Evolutionary conservation across 2,329 filamentous ascomycete genomes (phyloP).

Genomic region (Neofusicoccum ribis): DNA sequence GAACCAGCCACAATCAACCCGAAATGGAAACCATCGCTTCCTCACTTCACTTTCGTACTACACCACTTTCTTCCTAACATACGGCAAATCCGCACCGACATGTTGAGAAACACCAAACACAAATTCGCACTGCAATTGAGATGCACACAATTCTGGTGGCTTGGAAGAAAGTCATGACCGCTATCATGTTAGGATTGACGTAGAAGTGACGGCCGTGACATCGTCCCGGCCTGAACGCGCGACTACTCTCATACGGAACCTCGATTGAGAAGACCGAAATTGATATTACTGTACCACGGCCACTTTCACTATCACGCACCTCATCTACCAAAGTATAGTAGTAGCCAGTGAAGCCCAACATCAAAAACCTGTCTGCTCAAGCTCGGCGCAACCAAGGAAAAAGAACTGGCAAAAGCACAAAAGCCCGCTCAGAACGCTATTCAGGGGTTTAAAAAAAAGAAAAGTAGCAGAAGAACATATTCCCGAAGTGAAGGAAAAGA

Average conservation of each 20-base stretch:
- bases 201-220: too few species aligned
- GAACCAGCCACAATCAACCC: background rate
- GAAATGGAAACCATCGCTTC: background rate
- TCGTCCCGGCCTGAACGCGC: too few species aligned
- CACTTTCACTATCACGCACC: background rate
- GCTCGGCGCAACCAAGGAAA: background rate
- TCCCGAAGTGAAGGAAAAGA: background rate
- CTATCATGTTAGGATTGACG: too few species aligned
- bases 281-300: background rate
- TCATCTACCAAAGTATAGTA: slow-evolving; percentile 3
- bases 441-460: background rate
- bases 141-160: too few species aligned
- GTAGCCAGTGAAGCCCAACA: background rate
- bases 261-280: slow-evolving; percentile 1
- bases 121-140: too few species aligned
- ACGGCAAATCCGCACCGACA: too few species aligned
- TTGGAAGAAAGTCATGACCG: too few species aligned
- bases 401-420: background rate
- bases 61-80: too few species aligned
- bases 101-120: too few species aligned
- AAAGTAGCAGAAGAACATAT: background rate
- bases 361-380: background rate
- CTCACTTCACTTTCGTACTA: background rate
- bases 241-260: too few species aligned
- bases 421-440: slow-evolving; percentile 10